Evolutionary conservation across 768 basidiomycete genomes (phyloP).

Genomic region (Trametes maxima): DNA sequence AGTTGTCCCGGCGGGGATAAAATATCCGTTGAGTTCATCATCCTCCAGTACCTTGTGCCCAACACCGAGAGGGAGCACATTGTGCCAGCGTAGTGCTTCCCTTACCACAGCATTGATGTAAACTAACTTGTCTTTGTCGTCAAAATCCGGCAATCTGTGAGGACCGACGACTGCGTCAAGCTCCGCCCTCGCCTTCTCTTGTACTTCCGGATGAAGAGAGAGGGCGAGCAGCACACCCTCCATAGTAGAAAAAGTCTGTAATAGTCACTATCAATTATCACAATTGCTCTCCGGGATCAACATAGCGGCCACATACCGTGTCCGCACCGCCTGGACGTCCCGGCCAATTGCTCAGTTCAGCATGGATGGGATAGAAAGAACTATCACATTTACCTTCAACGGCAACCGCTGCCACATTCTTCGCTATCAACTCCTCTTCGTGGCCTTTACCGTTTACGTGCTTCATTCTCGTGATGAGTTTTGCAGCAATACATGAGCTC

Average conservation of each 20-base stretch:
- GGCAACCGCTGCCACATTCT: not conserved
- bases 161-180: constrained; percentile 16
- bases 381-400: not conserved
- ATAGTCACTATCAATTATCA: not conserved
- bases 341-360: not conserved
- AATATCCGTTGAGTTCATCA: constrained; percentile 24
- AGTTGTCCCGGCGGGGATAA: constrained; percentile 28
- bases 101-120: constrained; percentile 18
- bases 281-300: not conserved
- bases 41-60: constrained; percentile 34
- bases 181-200: constrained; percentile 18
- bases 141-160: constrained; percentile 15
- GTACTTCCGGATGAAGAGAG: constrained; percentile 30
- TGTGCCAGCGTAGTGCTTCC: constrained; percentile 20
- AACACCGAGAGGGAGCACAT: constrained; percentile 14
- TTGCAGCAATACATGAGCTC: not conserved
- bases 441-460: not conserved
- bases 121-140: constrained; percentile 4
- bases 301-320: constrained; percentile 7
- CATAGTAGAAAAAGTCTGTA: constrained; percentile 27
- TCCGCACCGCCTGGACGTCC: constrained; percentile 18
- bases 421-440: constrained; percentile 5
- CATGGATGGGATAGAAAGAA: not conserved
- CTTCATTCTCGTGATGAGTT: not conserved
- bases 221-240: constrained; percentile 33